Evolutionary conservation across 1,284 basidiomycete species (phyloP).

Genomic region (Moesziomyces globuligerus): DNA sequence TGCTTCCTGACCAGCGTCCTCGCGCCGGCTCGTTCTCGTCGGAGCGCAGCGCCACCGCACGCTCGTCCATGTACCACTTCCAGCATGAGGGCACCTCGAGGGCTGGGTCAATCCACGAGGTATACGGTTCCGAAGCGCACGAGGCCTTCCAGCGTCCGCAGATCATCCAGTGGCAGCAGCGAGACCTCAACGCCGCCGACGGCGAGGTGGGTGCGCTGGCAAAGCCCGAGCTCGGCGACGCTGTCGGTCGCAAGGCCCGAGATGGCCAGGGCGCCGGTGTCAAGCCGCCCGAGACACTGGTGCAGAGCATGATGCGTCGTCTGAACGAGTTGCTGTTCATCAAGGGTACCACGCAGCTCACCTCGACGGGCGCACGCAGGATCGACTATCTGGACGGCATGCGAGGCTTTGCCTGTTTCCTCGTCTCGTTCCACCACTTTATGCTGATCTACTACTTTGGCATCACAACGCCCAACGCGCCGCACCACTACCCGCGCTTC

Average conservation of each 20-base stretch:
- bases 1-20: conserved; percentile 3
- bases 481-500: conserved; percentile 52
- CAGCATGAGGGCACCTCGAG: conserved; percentile 49
- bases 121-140: conserved; percentile 28
- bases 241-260: conserved; percentile 37
- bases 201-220: conserved; percentile 50
- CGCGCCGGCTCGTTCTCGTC: conserved; percentile 23
- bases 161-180: conserved; percentile 57
- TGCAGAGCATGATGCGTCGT: conserved; percentile 22
- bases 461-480: conserved; percentile 37
- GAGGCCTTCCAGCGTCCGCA: conserved; percentile 41
- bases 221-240: conserved; percentile 45
- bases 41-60: conserved; percentile 12
- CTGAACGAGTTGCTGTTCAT: conserved; percentile 44
- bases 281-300: conserved; percentile 34
- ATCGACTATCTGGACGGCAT: conserved; percentile 62
- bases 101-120: conserved; percentile 22
- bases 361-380: conserved; percentile 51
- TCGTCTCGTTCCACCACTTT: conserved; percentile 62
- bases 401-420: conserved; percentile 59
- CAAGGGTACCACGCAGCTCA: conserved; percentile 45
- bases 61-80: conserved; percentile 25
- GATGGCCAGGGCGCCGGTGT: conserved; percentile 22
- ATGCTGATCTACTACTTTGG: conserved; percentile 61
- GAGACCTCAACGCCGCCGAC: conserved; percentile 41